A percentile compares a stretch with the other conserved stretches of the same genome.
Conservation (phyloP, 2,329 filamentous ascomycete species). For the Penicillium sp. region DNA sequence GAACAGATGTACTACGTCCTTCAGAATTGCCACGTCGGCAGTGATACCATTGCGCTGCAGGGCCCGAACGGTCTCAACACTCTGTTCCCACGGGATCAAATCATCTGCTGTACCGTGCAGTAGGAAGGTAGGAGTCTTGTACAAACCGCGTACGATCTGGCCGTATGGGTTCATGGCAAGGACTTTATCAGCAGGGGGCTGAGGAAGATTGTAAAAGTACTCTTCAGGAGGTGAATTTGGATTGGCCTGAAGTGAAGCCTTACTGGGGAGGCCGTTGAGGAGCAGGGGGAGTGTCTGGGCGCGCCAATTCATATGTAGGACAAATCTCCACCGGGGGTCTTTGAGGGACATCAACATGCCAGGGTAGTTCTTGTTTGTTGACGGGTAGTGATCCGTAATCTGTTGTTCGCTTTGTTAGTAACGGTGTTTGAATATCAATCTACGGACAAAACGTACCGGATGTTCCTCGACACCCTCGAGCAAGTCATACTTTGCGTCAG, state of each 20-base stretch:
- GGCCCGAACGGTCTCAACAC: neutral
- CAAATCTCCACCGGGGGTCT: constrained; percentile 36
- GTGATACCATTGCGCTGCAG: neutral
- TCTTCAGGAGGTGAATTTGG: neutral
- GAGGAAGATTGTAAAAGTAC: neutral
- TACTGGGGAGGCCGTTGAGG: neutral
- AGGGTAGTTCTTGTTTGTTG: neutral
- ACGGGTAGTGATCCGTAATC: neutral
- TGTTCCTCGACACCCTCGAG: neutral
- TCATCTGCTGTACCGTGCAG: neutral
- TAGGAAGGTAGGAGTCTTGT: neutral
- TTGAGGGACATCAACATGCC: constrained; percentile 15
- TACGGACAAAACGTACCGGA: neutral
- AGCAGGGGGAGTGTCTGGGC: constrained; percentile 27
- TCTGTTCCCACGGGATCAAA: neutral
- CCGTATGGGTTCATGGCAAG: neutral
- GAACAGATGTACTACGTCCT: neutral
- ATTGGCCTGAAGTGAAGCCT: neutral
- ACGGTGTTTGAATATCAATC: neutral
- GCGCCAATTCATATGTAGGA: constrained; percentile 44
- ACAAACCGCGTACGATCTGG: neutral
- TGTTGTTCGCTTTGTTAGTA: neutral
- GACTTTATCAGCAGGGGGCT: neutral
- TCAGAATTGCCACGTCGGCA: neutral
- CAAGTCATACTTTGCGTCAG: neutral